A percentile compares a stretch with the other conserved stretches of the same genome.
These are phyloP conservation scores for Ophiocordyceps unilateralis DNA, from an alignment of 2,329 filamentous ascomycete genomes.

Conservation along the genomic window DNA sequence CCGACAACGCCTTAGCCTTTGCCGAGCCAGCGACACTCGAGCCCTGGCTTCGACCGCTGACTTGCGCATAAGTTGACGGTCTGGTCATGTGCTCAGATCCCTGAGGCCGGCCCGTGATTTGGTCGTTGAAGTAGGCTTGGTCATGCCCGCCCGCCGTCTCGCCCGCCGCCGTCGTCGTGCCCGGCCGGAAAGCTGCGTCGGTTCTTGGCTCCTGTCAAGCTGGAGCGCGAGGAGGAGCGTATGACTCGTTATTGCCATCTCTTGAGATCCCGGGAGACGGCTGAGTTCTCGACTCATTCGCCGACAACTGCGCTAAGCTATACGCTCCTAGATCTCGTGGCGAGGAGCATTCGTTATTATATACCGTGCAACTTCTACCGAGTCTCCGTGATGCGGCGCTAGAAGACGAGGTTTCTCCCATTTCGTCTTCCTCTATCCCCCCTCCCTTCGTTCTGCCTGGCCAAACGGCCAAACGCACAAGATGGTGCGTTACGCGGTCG, in stretches of 20 bases:
- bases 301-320: no score
- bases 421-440: not conserved
- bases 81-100: not conserved
- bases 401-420: not conserved
- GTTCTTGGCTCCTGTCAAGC: not conserved
- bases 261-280: not conserved
- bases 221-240: not conserved
- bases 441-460: not conserved
- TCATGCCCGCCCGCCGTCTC: no score
- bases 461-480: not conserved
- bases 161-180: not conserved
- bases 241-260: not conserved
- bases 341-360: no score
- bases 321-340: no score
- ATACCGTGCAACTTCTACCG: no score
- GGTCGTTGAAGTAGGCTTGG: not conserved
- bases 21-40: no score
- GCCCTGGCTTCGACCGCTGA: not conserved
- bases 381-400: no score
- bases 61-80: not conserved
- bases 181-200: not conserved
- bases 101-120: not conserved
- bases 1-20: no score
- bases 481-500: not conserved
- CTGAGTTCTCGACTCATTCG: no score